Evolutionary conservation across 2,329 filamentous ascomycete genomes (phyloP).

Genomic region (Fusarium sterilihyphosum): DNA sequence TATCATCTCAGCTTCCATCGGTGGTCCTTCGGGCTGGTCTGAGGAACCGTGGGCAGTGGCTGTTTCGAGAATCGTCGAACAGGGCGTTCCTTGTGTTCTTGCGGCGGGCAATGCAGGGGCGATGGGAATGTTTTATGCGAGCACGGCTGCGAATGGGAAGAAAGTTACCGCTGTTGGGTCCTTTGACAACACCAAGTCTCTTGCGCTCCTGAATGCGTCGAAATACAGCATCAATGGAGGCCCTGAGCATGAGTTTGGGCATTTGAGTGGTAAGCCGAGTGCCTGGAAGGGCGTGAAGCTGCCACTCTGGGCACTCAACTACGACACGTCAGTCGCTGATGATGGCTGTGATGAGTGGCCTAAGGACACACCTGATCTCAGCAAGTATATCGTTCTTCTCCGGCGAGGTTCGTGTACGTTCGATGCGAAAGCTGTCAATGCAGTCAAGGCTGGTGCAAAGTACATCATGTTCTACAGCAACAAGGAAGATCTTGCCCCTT

Average conservation of each 20-base stretch:
- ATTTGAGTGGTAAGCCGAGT: conserved; percentile 52
- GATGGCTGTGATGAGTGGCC: conserved; percentile 65
- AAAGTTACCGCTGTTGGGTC: conserved; percentile 61
- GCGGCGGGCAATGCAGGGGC: conserved; percentile 63
- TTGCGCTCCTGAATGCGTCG: conserved; percentile 54
- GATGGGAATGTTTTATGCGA: conserved; percentile 60
- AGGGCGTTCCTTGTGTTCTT: conserved; percentile 63
- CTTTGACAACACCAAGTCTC: conserved; percentile 58
- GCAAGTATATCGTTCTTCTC: conserved; percentile 66
- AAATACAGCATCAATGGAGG: conserved; percentile 53
- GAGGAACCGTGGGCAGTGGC: conserved; percentile 61
- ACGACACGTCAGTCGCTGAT: conserved; percentile 58
- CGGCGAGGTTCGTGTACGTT: conserved; percentile 68
- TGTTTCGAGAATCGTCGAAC: conserved; percentile 62
- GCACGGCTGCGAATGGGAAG: conserved; percentile 59
- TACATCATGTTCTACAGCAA: conserved; percentile 73
- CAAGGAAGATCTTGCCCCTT: conserved; percentile 45
- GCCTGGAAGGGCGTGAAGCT: conserved; percentile 58
- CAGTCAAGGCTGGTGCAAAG: conserved; percentile 64
- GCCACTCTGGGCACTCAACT: conserved; percentile 60
- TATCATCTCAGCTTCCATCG: conserved; percentile 66
- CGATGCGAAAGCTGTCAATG: conserved; percentile 62
- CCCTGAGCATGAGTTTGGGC: conserved; percentile 52
- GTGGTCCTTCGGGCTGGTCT: conserved; percentile 61
- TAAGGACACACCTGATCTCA: conserved; percentile 65